These are phyloP conservation scores for Starmerella apicola DNA, from an alignment of 805 yeast species.

Conservation along the genomic window DNA sequence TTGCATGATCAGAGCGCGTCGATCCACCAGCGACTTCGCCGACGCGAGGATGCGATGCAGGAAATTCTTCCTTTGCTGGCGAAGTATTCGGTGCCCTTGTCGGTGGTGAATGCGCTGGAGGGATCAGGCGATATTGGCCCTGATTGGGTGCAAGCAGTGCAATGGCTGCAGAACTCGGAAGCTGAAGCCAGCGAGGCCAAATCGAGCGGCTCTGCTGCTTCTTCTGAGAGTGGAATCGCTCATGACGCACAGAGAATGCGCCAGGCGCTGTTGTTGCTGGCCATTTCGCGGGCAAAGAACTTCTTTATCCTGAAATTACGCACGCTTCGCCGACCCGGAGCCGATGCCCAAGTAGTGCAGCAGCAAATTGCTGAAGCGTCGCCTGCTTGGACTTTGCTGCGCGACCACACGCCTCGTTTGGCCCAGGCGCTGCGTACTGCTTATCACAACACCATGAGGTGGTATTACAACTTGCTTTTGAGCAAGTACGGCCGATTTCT, in stretches of 20 bases:
- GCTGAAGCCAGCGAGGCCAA: conserved; percentile 8
- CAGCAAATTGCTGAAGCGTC: conserved; percentile 47
- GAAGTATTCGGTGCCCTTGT: conserved; percentile 66
- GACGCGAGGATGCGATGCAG: conserved; percentile 37
- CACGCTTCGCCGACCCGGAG: conserved; percentile 47
- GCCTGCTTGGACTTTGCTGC: conserved; percentile 48
- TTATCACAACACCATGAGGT: conserved; percentile 74
- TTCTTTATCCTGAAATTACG: conserved; percentile 55
- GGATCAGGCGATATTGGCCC: conserved; percentile 40
- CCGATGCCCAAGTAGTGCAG: conserved; percentile 67
- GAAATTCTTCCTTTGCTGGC: conserved; percentile 63
- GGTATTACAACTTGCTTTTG: conserved; percentile 81
- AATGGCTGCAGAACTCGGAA: conserved; percentile 13
- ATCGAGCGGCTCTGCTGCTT: not conserved
- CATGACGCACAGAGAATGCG: conserved; percentile 10
- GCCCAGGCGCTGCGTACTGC: conserved; percentile 69
- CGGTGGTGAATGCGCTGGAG: conserved; percentile 44
- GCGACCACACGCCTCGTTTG: conserved; percentile 42
- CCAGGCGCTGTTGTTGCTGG: conserved; percentile 44
- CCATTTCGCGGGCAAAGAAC: conserved; percentile 66
- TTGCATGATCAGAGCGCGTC: conserved; percentile 43
- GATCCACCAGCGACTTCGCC: conserved; percentile 36
- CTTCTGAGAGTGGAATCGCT: too few species aligned
- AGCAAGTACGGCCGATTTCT: conserved; percentile 29
- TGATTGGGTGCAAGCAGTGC: conserved; percentile 41